Percentiles rank a stretch among this genome's conserved stretches.
These are phyloP conservation scores for Coniochaeta hoffmannii DNA, from an alignment of 2,329 filamentous ascomycete genomes.

Conservation along the genomic window DNA sequence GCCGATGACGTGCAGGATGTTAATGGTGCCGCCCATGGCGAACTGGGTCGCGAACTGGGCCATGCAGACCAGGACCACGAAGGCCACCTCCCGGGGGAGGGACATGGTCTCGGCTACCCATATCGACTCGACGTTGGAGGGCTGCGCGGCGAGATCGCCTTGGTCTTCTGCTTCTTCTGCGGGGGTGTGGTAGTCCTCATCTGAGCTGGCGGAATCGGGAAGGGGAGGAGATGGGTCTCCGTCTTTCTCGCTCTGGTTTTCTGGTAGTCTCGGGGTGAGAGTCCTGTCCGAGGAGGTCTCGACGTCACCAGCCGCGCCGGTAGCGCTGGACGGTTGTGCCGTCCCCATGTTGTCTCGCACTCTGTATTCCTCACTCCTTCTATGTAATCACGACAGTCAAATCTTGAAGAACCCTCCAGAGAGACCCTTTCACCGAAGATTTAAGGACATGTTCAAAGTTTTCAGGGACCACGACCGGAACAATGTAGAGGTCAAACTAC, in stretches of 20 bases:
- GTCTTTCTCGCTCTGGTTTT: neutral
- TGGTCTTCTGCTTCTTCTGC: neutral
- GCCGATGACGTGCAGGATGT: slow-evolving; percentile 35
- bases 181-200: neutral
- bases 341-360: too few relatives aligned
- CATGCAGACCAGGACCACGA: slow-evolving; percentile 11
- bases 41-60: slow-evolving; percentile 14
- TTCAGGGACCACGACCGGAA: too few relatives aligned
- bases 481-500: too few relatives aligned
- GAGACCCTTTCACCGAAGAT: too few relatives aligned
- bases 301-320: neutral
- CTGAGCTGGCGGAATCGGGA: neutral
- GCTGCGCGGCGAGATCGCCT: neutral
- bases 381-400: too few relatives aligned
- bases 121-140: slow-evolving; percentile 5
- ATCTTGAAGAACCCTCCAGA: too few relatives aligned
- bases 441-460: too few relatives aligned
- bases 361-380: too few relatives aligned
- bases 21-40: slow-evolving; percentile 8
- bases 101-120: slow-evolving; percentile 9
- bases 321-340: too few relatives aligned
- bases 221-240: neutral
- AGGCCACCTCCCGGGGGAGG: slow-evolving; percentile 9
- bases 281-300: neutral
- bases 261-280: neutral